Base-by-base conservation (phyloP, 169 alveolate species). In the Cyclospora cayetanensis region DNA sequence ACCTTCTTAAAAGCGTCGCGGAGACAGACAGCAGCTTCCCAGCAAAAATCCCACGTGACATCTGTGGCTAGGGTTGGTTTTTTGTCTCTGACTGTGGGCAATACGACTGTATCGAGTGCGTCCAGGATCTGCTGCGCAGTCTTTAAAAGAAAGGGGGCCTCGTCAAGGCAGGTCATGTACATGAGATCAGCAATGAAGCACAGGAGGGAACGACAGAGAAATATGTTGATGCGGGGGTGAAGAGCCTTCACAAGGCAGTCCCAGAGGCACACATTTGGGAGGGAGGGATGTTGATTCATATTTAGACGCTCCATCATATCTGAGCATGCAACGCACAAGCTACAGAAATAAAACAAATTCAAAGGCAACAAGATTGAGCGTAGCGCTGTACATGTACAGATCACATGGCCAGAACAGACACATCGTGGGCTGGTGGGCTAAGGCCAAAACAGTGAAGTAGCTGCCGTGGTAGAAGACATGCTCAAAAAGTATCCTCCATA, bases 1-100 rank as follows among this genome's bases (percentile, higher is more conserved):
- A 34, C 80, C 52, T 68, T 68, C n/a, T 68, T 37, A 18, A 68
- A 68, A 50, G 37, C 80, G 22, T 68, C 80, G 2, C 80, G 80
- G 20, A 68, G 80, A 50, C 80, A 68, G 29, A 68, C 80, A 20
- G 80, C 80, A 31, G 80, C 80, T 68, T 29, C 37, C 80, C 80
- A 68, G 80, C 80, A 68, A 50, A 68, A 68, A 29, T 68, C 80
- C 12, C 9, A 0, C 0, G 80, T 68, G 12, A 68, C 1, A 15
- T 68, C n/a, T 5, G 39, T 37, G 15, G 20, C 11, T 20, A 68
- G 43, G 34, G 31, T 42, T 25, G 37, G 11, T 34, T 68, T 25
- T 34, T 34, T 41, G 34, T 68, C 80, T 68, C 80, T 25, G 15
- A 68, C n/a, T 15, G 12, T 7, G 37, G 43, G 43, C 31, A 68